These are phyloP conservation scores for Sporothrix protearum DNA, from an alignment of 2,329 filamentous ascomycete species.

Conservation along the genomic window DNA sequence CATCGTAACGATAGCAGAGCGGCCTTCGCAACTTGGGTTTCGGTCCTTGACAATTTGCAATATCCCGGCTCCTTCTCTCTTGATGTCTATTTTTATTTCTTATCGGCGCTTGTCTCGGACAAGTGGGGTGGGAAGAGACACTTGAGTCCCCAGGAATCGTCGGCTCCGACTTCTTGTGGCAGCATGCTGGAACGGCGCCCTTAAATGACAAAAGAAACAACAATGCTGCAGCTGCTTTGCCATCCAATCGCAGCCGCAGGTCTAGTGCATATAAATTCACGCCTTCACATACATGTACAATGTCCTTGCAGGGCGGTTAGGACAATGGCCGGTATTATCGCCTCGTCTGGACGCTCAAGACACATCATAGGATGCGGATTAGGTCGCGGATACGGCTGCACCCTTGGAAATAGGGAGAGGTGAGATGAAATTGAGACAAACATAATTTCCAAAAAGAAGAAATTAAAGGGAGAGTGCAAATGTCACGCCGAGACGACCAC, in stretches of 20 bases:
- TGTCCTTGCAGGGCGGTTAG: neutral
- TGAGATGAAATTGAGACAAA: neutral
- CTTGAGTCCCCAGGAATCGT: neutral
- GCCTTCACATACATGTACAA: neutral
- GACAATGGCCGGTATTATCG: neutral
- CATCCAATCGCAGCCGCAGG: neutral
- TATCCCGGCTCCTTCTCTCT: neutral
- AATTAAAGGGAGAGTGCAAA: neutral
- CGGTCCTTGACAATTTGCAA: no score
- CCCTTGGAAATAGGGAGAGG: neutral
- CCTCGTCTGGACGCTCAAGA: neutral
- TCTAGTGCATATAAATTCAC: neutral
- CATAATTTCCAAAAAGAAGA: neutral
- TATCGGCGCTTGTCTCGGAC: slow-evolving; percentile 16
- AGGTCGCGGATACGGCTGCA: neutral
- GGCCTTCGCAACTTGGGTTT: no score
- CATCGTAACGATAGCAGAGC: neutral
- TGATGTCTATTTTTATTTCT: neutral
- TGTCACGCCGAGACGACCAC: neutral
- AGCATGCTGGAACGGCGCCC: neutral
- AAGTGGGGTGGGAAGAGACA: neutral
- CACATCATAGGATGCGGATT: neutral
- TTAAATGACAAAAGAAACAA: neutral
- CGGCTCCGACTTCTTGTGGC: slow-evolving; percentile 4
- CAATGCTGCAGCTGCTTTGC: no score